phyloP scores from a whole-genome alignment of 192 early-diverging fungal genomes.

The Coemansia javaensis region DNA sequence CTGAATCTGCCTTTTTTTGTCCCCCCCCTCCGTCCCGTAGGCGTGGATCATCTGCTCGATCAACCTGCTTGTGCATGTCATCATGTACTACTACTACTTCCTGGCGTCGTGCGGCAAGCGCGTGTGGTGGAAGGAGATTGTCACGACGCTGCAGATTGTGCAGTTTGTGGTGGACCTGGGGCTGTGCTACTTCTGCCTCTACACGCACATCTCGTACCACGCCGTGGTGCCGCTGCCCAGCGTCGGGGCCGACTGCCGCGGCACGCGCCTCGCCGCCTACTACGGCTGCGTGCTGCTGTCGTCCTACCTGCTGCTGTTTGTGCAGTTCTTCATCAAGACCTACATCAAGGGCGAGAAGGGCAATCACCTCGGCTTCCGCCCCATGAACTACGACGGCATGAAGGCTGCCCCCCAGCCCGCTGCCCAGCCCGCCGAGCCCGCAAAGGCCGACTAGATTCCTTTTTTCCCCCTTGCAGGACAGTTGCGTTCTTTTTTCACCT shows the following conservation, averaged over 20 bases:
- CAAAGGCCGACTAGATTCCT: constrained; percentile 19
- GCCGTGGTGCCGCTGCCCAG: constrained; percentile 62
- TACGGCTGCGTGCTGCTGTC: constrained; percentile 75
- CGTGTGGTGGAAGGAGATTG: constrained; percentile 91
- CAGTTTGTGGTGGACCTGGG: constrained; percentile 87
- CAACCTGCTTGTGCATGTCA: constrained; percentile 85
- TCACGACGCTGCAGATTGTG: constrained; percentile 88
- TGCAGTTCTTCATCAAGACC: constrained; percentile 85
- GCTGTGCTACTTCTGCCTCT: constrained; percentile 80
- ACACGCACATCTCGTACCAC: constrained; percentile 69
- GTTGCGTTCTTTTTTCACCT: too few species aligned
- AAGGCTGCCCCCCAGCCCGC: too few species aligned
- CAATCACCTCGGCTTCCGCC: constrained; percentile 43
- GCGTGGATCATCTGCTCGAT: constrained; percentile 56
- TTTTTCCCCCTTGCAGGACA: too few species aligned
- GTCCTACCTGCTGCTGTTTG: constrained; percentile 81
- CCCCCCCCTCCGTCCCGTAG: constrained; percentile 8
- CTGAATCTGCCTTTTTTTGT: not conserved
- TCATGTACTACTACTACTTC: constrained; percentile 94
- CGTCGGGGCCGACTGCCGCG: constrained; percentile 67
- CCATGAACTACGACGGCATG: constrained; percentile 45
- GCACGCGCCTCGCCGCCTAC: constrained; percentile 68
- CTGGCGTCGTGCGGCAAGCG: constrained; percentile 70
- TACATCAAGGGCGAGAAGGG: constrained; percentile 58
- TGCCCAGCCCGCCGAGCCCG: constrained; percentile 6